Evolutionary conservation across 1,139 yeast species (phyloP).

Genomic region (Candida mesenterica): DNA sequence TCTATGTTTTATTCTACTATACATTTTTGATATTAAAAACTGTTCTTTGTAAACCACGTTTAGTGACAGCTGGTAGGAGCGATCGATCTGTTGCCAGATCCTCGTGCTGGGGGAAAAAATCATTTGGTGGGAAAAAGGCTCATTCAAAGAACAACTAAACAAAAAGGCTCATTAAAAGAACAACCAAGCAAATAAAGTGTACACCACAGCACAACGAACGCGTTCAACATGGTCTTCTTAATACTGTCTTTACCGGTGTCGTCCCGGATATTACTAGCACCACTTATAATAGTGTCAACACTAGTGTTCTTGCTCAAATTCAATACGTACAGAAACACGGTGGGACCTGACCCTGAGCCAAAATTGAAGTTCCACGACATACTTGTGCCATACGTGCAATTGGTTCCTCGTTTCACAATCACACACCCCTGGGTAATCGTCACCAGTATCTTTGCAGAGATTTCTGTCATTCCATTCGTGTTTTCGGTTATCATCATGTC

Average conservation of each 20-base stretch:
- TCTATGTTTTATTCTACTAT: conserved; percentile 10
- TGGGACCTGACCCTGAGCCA: conserved; percentile 7
- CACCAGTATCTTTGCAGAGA: conserved; percentile 72
- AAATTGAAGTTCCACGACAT: conserved; percentile 33
- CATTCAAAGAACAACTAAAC: no score
- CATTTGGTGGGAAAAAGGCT: no score
- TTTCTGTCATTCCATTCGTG: conserved; percentile 48
- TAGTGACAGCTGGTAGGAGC: no score
- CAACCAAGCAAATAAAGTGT: no score
- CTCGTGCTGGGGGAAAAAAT: no score
- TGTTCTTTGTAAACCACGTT: not conserved
- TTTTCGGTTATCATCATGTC: conserved; percentile 50
- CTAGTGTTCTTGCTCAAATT: conserved; percentile 30
- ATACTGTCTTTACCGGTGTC: conserved; percentile 8
- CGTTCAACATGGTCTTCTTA: conserved; percentile 4
- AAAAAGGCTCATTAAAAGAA: no score
- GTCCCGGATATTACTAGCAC: conserved; percentile 18
- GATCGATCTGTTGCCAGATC: no score
- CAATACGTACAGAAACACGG: conserved; percentile 13
- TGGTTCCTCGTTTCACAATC: conserved; percentile 63
- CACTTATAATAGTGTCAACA: conserved; percentile 23
- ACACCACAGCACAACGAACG: not conserved
- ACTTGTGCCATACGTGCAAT: conserved; percentile 60
- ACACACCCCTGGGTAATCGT: conserved; percentile 75
- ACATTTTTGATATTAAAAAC: conserved; percentile 2